phyloP scores from a whole-genome alignment of 768 basidiomycete genomes.

The Lactarius hatsudake region DNA sequence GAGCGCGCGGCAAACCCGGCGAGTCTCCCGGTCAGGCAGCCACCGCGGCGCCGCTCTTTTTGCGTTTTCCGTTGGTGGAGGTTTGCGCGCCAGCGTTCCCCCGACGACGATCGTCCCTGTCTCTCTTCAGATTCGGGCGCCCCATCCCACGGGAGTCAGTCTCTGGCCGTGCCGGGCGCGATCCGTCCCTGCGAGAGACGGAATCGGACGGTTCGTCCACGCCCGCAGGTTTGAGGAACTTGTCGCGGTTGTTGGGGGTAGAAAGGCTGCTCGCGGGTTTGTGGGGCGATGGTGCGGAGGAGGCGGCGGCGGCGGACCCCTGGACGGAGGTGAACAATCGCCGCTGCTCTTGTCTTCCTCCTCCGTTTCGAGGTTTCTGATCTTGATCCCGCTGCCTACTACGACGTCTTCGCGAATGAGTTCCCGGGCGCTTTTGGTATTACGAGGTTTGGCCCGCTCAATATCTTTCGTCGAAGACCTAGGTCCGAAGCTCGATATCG shows the following conservation, averaged over 20 bases:
- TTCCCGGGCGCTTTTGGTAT: slow-evolving; percentile 17
- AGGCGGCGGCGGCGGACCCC: background rate
- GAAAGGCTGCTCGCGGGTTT: background rate
- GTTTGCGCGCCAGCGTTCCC: background rate
- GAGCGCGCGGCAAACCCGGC: slow-evolving; percentile 13
- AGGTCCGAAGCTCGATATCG: slow-evolving; percentile 22
- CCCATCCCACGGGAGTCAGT: background rate
- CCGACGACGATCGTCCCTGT: slow-evolving; percentile 14
- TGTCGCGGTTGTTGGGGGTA: background rate
- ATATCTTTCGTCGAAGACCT: slow-evolving; percentile 8
- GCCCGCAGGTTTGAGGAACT: slow-evolving; percentile 22
- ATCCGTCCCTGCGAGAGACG: slow-evolving; percentile 13
- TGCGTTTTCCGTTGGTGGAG: slow-evolving; percentile 18
- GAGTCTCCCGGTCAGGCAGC: background rate
- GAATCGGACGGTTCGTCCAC: slow-evolving; percentile 19
- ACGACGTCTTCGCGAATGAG: slow-evolving; percentile 17
- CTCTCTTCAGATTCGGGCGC: slow-evolving; percentile 22
- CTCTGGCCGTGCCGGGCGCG: slow-evolving; percentile 4
- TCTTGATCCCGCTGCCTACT: slow-evolving; percentile 6
- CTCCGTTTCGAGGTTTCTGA: background rate
- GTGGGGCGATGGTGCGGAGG: slow-evolving; percentile 3
- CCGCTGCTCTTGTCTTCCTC: slow-evolving; percentile 2
- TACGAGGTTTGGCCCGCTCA: slow-evolving; percentile 13
- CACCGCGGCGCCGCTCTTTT: slow-evolving; percentile 23
- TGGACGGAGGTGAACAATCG: background rate